These are phyloP conservation scores for Musa balbisiana DNA, from an alignment of 202 grass and related monocot species.

Conservation along the genomic window DNA sequence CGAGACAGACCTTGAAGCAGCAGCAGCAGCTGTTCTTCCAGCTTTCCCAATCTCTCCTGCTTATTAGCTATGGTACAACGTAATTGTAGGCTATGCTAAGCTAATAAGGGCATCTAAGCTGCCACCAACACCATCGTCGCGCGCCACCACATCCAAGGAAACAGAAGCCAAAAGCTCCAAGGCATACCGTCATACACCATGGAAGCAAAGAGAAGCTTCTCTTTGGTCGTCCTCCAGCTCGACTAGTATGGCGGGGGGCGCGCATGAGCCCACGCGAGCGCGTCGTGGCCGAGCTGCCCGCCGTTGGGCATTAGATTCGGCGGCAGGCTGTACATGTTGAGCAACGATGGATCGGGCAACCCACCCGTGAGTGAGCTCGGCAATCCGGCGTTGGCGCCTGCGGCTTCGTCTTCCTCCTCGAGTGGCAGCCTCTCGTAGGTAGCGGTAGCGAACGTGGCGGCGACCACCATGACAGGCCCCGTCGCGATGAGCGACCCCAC, in stretches of 20 bases:
- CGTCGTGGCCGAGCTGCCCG: conserved; percentile 7
- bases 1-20: too few species aligned
- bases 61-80: too few species aligned
- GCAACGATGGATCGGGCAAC: neutral
- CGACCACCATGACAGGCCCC: conserved; percentile 10
- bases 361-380: neutral
- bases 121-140: too few species aligned
- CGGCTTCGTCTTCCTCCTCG: conserved; percentile 14
- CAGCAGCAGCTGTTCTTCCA: too few species aligned
- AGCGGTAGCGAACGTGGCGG: conserved; percentile 1
- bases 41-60: too few species aligned
- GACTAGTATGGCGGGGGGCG: neutral
- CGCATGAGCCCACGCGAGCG: conserved; percentile 5
- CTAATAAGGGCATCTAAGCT: too few species aligned
- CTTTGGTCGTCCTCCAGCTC: neutral
- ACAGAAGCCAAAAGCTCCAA: too few species aligned
- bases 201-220: neutral
- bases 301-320: neutral
- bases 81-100: too few species aligned
- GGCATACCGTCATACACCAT: too few species aligned
- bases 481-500: conserved; percentile 3
- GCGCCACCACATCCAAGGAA: too few species aligned
- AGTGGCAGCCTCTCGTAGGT: conserved; percentile 13
- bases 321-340: neutral
- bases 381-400: neutral